Percentiles rank a stretch among this genome's conserved stretches.
phyloP scores from a whole-genome alignment of 2,329 filamentous ascomycete genomes.

The Pseudogymnoascus sp. region DNA sequence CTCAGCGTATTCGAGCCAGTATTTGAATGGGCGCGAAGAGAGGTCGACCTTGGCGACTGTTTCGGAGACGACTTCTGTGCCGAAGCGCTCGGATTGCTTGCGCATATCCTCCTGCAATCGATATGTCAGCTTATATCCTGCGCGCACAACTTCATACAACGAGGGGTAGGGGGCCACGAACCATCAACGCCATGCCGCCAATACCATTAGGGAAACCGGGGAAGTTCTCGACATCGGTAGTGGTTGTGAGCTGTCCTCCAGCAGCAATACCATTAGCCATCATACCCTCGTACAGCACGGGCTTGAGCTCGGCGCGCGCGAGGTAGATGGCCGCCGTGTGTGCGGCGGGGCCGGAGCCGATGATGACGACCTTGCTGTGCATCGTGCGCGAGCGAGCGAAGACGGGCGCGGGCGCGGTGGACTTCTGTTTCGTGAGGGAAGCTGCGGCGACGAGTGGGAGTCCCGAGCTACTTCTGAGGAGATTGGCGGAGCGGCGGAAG shows the following conservation, averaged over 20 bases:
- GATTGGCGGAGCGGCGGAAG: slow-evolving; percentile 54
- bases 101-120: slow-evolving; percentile 66
- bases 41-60: slow-evolving; percentile 87
- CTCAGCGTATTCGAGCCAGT: slow-evolving; percentile 84
- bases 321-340: slow-evolving; percentile 97
- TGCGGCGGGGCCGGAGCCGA: slow-evolving; percentile 92
- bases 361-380: slow-evolving; percentile 89
- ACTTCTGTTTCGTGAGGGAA: slow-evolving; percentile 28
- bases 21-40: slow-evolving; percentile 76
- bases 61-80: slow-evolving; percentile 87
- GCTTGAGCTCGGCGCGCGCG: slow-evolving; percentile 83
- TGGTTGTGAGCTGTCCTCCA: slow-evolving; percentile 94
- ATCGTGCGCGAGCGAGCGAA: slow-evolving; percentile 48
- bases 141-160: background rate
- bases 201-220: slow-evolving; percentile 89
- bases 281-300: slow-evolving; percentile 95
- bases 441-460: slow-evolving; percentile 2
- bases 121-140: background rate
- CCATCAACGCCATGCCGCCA: slow-evolving; percentile 80
- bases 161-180: background rate
- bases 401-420: slow-evolving; percentile 31
- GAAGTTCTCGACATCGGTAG: slow-evolving; percentile 97
- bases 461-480: slow-evolving; percentile 22
- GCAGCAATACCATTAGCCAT: slow-evolving; percentile 94
- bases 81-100: slow-evolving; percentile 82